Evolutionary conservation across 129 eudicot genomes (phyloP).

Genomic region (Oenanthe sinensis): DNA sequence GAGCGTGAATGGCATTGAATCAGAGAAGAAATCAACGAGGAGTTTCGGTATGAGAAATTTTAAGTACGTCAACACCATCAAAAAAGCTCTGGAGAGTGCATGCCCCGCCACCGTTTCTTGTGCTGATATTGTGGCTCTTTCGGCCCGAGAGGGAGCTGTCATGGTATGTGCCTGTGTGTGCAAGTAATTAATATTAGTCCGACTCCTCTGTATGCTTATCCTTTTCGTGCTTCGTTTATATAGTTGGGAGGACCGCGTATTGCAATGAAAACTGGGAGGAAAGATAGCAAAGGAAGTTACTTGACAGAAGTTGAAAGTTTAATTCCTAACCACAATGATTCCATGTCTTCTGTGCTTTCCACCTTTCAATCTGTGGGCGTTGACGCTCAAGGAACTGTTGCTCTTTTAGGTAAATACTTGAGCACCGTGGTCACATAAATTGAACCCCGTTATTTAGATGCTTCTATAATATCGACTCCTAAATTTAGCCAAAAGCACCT

Average conservation of each 20-base stretch:
- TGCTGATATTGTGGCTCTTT: conserved; percentile 79
- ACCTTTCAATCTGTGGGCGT: conserved; percentile 60
- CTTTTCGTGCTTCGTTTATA: background rate
- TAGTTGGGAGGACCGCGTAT: conserved; percentile 78
- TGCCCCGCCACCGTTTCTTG: conserved; percentile 86
- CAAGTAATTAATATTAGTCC: background rate
- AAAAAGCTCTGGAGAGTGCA: conserved; percentile 51
- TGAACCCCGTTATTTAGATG: background rate
- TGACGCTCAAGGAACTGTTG: conserved; percentile 81
- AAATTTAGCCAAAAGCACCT: background rate
- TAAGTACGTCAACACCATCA: conserved; percentile 69
- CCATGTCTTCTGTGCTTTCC: conserved; percentile 42
- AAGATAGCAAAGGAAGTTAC: conserved; percentile 54
- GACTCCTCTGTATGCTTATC: background rate
- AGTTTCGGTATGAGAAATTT: conserved; percentile 86
- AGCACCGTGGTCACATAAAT: background rate
- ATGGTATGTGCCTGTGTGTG: conserved; percentile 33
- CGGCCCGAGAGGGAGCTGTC: conserved; percentile 70
- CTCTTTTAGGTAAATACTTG: conserved; percentile 49
- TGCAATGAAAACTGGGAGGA: conserved; percentile 78
- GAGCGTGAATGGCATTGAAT: conserved; percentile 32
- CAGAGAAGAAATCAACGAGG: conserved; percentile 49
- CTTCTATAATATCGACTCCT: background rate
- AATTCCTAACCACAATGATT: conserved; percentile 69
- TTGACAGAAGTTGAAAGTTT: conserved; percentile 38